Conservation (phyloP, 164 flowering plant species). For the Chimonanthus salicifolius region DNA sequence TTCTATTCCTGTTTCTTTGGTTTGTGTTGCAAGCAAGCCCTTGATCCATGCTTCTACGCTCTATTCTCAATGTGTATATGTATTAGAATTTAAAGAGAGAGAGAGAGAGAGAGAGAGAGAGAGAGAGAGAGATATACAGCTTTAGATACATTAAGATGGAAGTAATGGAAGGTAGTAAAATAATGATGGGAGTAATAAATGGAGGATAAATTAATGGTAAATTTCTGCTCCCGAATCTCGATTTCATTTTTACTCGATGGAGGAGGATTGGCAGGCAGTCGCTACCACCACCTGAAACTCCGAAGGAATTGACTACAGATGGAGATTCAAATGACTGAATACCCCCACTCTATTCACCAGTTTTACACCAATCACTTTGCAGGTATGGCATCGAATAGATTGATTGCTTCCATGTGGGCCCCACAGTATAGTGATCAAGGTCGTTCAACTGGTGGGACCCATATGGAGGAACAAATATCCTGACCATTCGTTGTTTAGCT, state of each 20-base stretch:
- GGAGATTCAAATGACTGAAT: background rate
- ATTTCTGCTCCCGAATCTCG: background rate
- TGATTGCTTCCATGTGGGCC: background rate
- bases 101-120: background rate
- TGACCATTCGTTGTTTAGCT: too few species aligned
- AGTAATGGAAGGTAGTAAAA: background rate
- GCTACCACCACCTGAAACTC: background rate
- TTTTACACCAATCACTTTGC: background rate
- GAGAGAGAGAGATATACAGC: background rate
- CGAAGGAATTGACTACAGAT: background rate
- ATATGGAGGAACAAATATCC: too few species aligned
- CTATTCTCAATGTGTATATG: constrained; percentile 2
- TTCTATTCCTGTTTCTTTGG: constrained; percentile 13
- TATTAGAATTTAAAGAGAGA: background rate
- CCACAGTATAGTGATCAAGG: background rate
- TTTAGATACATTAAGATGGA: background rate
- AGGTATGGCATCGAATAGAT: background rate
- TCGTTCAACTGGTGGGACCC: background rate
- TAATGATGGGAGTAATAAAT: background rate
- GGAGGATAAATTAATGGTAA: background rate
- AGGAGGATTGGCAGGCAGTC: background rate
- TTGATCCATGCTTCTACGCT: background rate
- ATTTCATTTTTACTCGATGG: too few species aligned
- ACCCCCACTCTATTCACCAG: too few species aligned
- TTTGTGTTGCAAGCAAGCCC: constrained; percentile 1